Evolutionary conservation across 139 green algal species (phyloP).

Genomic region (Pleodorina starrii): DNA sequence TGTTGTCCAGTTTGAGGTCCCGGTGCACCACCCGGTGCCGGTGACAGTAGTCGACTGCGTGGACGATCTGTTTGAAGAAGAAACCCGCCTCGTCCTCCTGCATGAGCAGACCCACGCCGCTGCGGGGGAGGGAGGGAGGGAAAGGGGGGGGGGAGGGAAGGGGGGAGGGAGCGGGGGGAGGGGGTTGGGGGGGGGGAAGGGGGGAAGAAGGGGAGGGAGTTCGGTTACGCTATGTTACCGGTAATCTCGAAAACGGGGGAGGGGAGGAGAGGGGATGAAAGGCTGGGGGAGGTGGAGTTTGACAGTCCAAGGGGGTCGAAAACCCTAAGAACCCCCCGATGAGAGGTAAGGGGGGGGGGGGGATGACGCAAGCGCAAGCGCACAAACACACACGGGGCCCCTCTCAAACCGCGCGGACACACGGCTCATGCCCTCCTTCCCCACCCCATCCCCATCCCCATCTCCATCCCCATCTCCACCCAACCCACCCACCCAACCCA

Average conservation of each 20-base stretch:
- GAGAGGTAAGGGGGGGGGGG: no score
- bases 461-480: not conserved
- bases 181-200: not conserved
- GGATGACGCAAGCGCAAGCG: no score
- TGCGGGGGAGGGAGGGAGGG: constrained; percentile 59
- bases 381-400: no score
- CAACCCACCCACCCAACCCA: not conserved
- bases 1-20: constrained; percentile 88
- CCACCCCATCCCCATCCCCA: not conserved
- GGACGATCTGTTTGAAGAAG: constrained; percentile 83
- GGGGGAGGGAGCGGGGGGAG: not conserved
- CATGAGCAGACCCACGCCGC: constrained; percentile 66
- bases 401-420: no score
- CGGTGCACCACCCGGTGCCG: constrained; percentile 63
- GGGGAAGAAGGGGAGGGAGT: not conserved
- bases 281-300: no score
- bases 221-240: no score
- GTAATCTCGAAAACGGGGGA: no score
- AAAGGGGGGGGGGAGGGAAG: not conserved
- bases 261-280: no score
- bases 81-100: constrained; percentile 84
- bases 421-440: not conserved
- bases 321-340: no score
- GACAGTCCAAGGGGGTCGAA: no score
- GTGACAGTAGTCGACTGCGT: constrained; percentile 94